Conservation (phyloP, 1,284 basidiomycete species). For the Sanghuangporus baumii region DNA sequence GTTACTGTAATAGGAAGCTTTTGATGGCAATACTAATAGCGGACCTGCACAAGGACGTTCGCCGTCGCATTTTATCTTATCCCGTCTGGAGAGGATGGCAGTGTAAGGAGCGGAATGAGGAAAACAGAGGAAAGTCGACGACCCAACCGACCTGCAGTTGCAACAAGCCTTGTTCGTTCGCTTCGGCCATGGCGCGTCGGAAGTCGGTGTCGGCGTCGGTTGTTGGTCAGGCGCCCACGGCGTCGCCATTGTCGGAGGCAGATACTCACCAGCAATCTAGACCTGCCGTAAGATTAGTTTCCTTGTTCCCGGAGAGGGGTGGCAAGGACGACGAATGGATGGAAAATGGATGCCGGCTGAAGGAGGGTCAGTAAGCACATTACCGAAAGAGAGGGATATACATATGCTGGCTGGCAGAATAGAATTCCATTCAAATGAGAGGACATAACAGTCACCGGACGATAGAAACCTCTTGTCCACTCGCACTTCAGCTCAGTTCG, state of each 20-base stretch:
- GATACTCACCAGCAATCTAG: background rate
- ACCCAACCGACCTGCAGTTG: constrained; percentile 8
- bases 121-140: background rate
- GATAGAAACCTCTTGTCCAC: background rate
- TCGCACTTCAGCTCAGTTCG: too few species aligned
- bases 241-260: background rate
- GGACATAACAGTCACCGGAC: background rate
- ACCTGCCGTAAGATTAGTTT: background rate
- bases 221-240: background rate
- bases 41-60: constrained; percentile 32
- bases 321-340: too few species aligned
- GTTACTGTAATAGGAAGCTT: background rate
- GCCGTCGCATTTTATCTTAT: constrained; percentile 56
- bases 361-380: background rate
- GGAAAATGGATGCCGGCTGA: background rate
- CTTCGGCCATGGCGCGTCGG: constrained; percentile 5
- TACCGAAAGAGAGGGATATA: background rate
- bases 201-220: background rate
- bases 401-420: background rate
- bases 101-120: background rate
- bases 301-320: too few species aligned
- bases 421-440: background rate
- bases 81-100: constrained; percentile 34
- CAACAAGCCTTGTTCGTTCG: constrained; percentile 14
- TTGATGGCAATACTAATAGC: background rate